Percentiles rank a stretch among this genome's conserved stretches.
Conservation (phyloP, 2,329 filamentous ascomycete genomes). For the Tolypocladium ovalisporum region DNA sequence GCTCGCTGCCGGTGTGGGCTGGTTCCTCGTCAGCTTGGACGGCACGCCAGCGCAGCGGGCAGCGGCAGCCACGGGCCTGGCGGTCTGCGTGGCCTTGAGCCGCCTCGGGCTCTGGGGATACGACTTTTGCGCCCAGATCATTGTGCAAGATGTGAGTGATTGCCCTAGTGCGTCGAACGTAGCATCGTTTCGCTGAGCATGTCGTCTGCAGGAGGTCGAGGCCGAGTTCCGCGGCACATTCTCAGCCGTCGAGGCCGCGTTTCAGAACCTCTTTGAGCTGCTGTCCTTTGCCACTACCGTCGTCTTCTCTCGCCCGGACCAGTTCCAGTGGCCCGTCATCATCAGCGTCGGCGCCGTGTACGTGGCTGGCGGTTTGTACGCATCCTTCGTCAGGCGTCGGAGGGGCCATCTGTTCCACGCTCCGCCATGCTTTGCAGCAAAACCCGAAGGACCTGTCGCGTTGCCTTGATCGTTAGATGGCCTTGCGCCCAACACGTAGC, state of each 20-base stretch:
- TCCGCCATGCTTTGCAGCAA: background rate
- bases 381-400: constrained; percentile 17
- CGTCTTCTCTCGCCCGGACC: constrained; percentile 47
- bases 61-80: constrained; percentile 34
- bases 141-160: constrained; percentile 46
- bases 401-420: constrained; percentile 22
- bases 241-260: constrained; percentile 54
- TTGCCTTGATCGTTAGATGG: background rate
- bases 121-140: constrained; percentile 47
- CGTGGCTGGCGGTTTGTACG: constrained; percentile 16
- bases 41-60: constrained; percentile 17
- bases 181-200: background rate
- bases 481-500: too few species aligned
- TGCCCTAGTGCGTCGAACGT: background rate
- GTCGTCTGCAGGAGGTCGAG: constrained; percentile 35
- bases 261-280: constrained; percentile 62
- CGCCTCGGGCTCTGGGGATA: constrained; percentile 51
- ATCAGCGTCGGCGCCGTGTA: constrained; percentile 44
- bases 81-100: constrained; percentile 40
- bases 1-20: constrained; percentile 27
- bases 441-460: background rate
- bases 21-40: background rate
- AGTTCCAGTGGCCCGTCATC: constrained; percentile 53
- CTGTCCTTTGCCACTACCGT: constrained; percentile 56
- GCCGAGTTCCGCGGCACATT: constrained; percentile 52